A percentile compares a stretch with the other conserved stretches of the same genome.
phyloP scores from a whole-genome alignment of 176 grass and related monocot genomes.

The Bolboschoenus planiculmis region DNA sequence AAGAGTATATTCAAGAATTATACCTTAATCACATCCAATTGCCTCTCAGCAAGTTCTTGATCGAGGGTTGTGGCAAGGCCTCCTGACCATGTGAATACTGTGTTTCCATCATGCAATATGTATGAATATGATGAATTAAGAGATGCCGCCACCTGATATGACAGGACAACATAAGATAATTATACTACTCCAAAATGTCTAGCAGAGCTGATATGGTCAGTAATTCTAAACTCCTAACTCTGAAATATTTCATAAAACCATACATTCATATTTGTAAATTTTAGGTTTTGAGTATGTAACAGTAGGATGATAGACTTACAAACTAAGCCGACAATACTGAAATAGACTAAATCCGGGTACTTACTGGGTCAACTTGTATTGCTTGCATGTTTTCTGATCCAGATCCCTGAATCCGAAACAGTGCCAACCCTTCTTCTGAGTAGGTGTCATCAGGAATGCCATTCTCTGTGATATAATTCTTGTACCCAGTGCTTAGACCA shows the following conservation, averaged over 20 bases:
- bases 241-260: neutral
- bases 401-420: slow-evolving; percentile 81
- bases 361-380: slow-evolving; percentile 86
- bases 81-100: slow-evolving; percentile 84
- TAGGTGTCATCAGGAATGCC: slow-evolving; percentile 64
- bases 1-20: neutral
- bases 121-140: slow-evolving; percentile 96
- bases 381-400: slow-evolving; percentile 97
- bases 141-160: slow-evolving; percentile 62
- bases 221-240: neutral
- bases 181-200: neutral
- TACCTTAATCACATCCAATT: slow-evolving; percentile 97
- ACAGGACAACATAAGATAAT: slow-evolving; percentile 19
- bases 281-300: neutral
- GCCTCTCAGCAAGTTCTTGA: slow-evolving; percentile 83
- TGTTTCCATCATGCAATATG: slow-evolving; percentile 69
- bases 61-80: slow-evolving; percentile 54
- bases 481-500: slow-evolving; percentile 81
- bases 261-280: neutral
- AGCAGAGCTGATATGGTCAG: neutral
- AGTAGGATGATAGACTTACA: neutral
- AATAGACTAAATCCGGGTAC: slow-evolving; percentile 5
- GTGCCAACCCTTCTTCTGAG: slow-evolving; percentile 59
- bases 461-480: slow-evolving; percentile 59
- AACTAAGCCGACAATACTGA: slow-evolving; percentile 2